Evolutionary conservation across 495 filamentous ascomycete genomes (phyloP).

Genomic region (Podospora conica): DNA sequence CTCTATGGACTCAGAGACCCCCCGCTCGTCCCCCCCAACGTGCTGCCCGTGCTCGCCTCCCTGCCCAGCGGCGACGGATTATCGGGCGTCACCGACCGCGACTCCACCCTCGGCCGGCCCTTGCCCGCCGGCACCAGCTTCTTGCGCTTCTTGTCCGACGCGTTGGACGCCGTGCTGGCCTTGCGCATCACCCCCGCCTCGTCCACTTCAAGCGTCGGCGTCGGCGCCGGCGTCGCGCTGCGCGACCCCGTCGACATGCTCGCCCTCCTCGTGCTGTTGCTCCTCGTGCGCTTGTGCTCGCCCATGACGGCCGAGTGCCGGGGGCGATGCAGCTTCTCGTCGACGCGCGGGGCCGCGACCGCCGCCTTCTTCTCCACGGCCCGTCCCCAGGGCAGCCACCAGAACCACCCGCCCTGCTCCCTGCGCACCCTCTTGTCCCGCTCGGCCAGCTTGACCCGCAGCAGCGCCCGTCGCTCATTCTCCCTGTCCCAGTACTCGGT

Average conservation of each 20-base stretch:
- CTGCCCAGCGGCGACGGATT: conserved; percentile 44
- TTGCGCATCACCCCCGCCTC: conserved; percentile 35
- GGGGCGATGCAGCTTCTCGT: conserved; percentile 34
- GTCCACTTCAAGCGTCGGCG: conserved; percentile 43
- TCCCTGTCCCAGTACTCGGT: conserved; percentile 95
- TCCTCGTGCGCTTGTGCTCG: conserved; percentile 42
- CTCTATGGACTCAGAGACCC: conserved; percentile 10
- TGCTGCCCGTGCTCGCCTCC: conserved; percentile 39
- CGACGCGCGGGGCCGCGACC: conserved; percentile 18
- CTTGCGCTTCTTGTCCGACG: conserved; percentile 47
- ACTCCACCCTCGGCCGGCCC: conserved; percentile 36
- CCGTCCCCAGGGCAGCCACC: conserved; percentile 64
- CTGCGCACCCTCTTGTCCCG: conserved; percentile 59
- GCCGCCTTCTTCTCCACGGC: conserved; percentile 31
- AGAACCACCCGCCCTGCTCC: conserved; percentile 70
- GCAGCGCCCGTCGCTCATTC: conserved; percentile 74
- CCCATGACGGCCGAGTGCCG: conserved; percentile 34
- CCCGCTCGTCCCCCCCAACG: conserved; percentile 4
- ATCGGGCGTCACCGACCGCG: conserved; percentile 47
- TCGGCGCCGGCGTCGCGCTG: conserved; percentile 45
- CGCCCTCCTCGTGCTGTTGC: conserved; percentile 42
- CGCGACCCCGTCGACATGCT: conserved; percentile 42
- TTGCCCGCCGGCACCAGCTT: conserved; percentile 32
- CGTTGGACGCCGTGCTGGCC: conserved; percentile 41
- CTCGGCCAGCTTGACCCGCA: conserved; percentile 61